phyloP scores from a whole-genome alignment of 768 basidiomycete species.

The Pleurotus eryngii region DNA sequence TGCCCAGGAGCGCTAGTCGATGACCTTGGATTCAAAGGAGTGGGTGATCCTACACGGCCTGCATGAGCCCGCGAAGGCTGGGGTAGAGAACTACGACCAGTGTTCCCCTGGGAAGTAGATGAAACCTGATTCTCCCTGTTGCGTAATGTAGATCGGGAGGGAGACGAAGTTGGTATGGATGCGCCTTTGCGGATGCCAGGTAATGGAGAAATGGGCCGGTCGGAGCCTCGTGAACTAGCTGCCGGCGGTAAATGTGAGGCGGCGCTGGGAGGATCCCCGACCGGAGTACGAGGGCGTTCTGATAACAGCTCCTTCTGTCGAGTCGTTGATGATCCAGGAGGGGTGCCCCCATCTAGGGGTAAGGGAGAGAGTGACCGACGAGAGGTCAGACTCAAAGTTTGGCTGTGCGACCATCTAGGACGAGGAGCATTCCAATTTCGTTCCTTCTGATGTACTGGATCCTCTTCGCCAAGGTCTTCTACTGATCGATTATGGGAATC shows the following conservation, averaged over 20 bases:
- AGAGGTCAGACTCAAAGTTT: conserved; percentile 2
- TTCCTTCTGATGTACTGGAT: conserved; percentile 50
- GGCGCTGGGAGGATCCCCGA: neutral
- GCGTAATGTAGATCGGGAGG: conserved; percentile 6
- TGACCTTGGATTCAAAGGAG: conserved; percentile 21
- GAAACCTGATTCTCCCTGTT: conserved; percentile 1
- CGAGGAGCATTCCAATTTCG: conserved; percentile 71
- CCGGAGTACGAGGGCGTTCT: neutral
- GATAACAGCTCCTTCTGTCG: neutral
- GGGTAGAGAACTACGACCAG: conserved; percentile 9
- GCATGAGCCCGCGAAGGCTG: neutral
- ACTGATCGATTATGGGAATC: conserved; percentile 35
- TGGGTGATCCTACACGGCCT: conserved; percentile 21
- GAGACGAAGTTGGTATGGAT: too few species aligned
- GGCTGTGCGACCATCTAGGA: conserved; percentile 43
- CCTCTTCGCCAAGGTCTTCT: conserved; percentile 25
- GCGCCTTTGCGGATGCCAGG: neutral
- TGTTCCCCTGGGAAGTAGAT: too few species aligned
- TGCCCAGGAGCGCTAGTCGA: conserved; percentile 19
- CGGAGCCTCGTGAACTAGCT: neutral
- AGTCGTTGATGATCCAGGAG: conserved; percentile 5
- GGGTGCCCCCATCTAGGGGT: conserved; percentile 1
- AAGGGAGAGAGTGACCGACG: conserved; percentile 12
- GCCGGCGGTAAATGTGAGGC: neutral
- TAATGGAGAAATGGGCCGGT: neutral